These are phyloP conservation scores for Dioscorea dumetorum DNA, from an alignment of 106 monocot genomes.

Conservation along the genomic window DNA sequence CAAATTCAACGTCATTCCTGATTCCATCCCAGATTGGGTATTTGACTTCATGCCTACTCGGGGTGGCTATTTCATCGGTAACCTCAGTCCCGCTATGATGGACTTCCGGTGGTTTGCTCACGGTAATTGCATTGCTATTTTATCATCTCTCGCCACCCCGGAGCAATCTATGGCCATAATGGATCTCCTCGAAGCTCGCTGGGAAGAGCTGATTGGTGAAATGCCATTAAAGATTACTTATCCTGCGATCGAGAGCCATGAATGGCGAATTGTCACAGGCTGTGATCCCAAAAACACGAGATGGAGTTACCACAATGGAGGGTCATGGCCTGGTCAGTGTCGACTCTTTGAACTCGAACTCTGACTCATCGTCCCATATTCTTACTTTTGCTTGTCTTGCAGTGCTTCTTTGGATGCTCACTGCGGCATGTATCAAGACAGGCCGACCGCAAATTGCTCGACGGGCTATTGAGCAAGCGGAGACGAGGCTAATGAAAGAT, in stretches of 20 bases:
- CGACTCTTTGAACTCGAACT: not conserved
- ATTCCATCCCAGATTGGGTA: constrained; percentile 84
- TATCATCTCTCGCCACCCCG: constrained; percentile 69
- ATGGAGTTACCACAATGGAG: constrained; percentile 90
- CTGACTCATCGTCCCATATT: not conserved
- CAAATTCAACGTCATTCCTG: constrained; percentile 86
- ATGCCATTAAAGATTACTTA: constrained; percentile 70
- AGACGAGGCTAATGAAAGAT: constrained; percentile 54
- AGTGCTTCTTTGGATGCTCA: constrained; percentile 82
- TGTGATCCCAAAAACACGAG: constrained; percentile 83
- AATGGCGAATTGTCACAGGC: constrained; percentile 74
- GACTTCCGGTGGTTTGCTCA: constrained; percentile 88
- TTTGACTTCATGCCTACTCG: constrained; percentile 81
- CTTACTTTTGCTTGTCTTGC: constrained; percentile 1
- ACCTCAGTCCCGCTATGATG: constrained; percentile 75
- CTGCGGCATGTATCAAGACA: constrained; percentile 79
- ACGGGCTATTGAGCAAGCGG: constrained; percentile 57
- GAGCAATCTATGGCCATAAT: constrained; percentile 80
- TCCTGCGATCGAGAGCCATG: constrained; percentile 69
- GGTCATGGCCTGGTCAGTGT: constrained; percentile 74
- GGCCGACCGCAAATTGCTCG: constrained; percentile 72
- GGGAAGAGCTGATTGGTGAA: constrained; percentile 81
- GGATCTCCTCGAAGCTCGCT: constrained; percentile 78
- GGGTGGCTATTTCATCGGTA: constrained; percentile 78
- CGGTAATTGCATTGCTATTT: constrained; percentile 74